Evolutionary conservation across 441 rosid genomes (phyloP).

Genomic region (Metrosideros polymorpha): DNA sequence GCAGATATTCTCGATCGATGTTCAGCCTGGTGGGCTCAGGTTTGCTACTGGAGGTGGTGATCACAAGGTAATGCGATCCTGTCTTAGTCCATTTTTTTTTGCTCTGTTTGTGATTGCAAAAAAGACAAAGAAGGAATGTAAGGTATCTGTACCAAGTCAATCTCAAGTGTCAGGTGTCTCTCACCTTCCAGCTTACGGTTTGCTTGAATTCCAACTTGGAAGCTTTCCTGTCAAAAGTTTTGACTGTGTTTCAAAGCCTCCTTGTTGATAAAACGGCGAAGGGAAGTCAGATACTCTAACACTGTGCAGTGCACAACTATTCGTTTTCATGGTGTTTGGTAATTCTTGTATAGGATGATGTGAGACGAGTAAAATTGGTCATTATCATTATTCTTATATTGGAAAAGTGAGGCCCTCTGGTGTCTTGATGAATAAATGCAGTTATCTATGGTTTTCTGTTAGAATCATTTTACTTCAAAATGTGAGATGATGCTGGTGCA

Average conservation of each 20-base stretch:
- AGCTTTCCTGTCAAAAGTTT: not conserved
- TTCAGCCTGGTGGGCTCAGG: constrained; percentile 89
- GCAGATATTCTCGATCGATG: constrained; percentile 95
- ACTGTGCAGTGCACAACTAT: not conserved
- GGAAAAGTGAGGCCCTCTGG: not conserved
- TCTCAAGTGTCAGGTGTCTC: not conserved
- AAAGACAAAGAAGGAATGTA: not conserved
- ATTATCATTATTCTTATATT: not conserved
- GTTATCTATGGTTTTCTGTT: not conserved
- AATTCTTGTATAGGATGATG: not conserved
- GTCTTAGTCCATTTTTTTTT: not conserved
- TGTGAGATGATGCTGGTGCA: not conserved
- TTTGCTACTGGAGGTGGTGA: constrained; percentile 99
- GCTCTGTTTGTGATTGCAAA: not conserved
- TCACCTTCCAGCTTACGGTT: not conserved
- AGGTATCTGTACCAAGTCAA: not conserved
- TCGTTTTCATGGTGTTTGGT: not conserved
- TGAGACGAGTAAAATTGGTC: not conserved
- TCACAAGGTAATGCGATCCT: constrained; percentile 59
- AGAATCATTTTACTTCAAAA: not conserved
- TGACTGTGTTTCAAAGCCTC: not conserved
- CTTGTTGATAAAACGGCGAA: not conserved
- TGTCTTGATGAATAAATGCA: not conserved
- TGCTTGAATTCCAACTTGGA: not conserved
- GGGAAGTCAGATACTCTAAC: not conserved